Conservation (phyloP, 140 eudicot genomes). For the Erigeron philadelphicus region DNA sequence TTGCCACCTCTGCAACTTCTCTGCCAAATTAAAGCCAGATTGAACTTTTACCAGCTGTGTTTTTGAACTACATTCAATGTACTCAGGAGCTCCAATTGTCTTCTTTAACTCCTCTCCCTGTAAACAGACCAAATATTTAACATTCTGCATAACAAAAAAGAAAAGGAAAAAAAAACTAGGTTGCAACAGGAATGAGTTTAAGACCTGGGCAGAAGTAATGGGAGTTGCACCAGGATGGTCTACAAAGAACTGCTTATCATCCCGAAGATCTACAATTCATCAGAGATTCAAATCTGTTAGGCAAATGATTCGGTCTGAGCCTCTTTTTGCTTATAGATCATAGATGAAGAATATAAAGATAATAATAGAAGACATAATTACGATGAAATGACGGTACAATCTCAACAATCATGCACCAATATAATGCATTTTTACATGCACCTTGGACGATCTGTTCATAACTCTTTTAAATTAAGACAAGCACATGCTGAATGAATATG, state of each 20-base stretch:
- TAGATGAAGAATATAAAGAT: not conserved
- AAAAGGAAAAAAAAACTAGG: too few species aligned
- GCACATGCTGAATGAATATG: not conserved
- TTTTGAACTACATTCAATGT: slow-evolving; percentile 95
- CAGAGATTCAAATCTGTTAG: slow-evolving; percentile 8
- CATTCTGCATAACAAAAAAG: not conserved
- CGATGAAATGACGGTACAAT: not conserved
- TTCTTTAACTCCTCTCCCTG: slow-evolving; percentile 92
- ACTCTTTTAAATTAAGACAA: not conserved
- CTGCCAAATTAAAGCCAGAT: slow-evolving; percentile 4
- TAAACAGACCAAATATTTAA: not conserved
- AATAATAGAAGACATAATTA: not conserved
- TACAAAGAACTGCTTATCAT: slow-evolving; percentile 66
- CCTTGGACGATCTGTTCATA: not conserved
- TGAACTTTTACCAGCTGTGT: slow-evolving; percentile 64
- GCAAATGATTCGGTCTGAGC: not conserved
- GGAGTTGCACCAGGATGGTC: slow-evolving; percentile 92
- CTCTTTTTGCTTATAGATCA: not conserved
- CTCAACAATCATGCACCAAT: not conserved
- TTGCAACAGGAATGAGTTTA: slow-evolving; percentile 5
- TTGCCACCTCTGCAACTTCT: not conserved
- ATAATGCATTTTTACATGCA: not conserved
- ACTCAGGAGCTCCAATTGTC: slow-evolving; percentile 80
- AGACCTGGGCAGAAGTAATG: slow-evolving; percentile 73
- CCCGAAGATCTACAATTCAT: slow-evolving; percentile 70